Conservation (phyloP, 805 yeast genomes). For the Saccharomycopsis babjevae region DNA sequence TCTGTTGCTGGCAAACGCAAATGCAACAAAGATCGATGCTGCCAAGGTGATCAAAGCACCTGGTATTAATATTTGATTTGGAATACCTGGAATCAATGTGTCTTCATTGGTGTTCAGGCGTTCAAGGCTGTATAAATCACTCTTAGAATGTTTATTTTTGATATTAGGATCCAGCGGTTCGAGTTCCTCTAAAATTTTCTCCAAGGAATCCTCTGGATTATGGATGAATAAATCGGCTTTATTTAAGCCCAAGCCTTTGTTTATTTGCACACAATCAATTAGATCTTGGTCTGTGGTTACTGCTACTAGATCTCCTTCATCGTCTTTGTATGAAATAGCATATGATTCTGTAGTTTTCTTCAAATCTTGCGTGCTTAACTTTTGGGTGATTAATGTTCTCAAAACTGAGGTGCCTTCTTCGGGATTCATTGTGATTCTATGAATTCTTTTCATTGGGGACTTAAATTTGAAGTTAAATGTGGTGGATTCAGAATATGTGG, state of each 20-base stretch:
- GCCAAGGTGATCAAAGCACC: slow-evolving; percentile 54
- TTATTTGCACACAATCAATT: slow-evolving; percentile 56
- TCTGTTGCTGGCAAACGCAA: slow-evolving; percentile 34
- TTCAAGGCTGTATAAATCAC: not conserved
- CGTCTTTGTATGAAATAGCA: slow-evolving; percentile 72
- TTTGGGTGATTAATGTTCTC: slow-evolving; percentile 30
- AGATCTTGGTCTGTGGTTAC: slow-evolving; percentile 68
- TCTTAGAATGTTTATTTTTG: not conserved
- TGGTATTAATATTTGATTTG: slow-evolving; percentile 53
- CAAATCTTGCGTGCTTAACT: slow-evolving; percentile 30
- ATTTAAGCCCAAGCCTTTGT: slow-evolving; percentile 37
- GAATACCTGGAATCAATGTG: slow-evolving; percentile 38
- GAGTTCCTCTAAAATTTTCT: slow-evolving; percentile 13
- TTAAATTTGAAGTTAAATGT: slow-evolving; percentile 63
- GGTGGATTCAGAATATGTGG: slow-evolving; percentile 19
- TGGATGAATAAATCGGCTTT: slow-evolving; percentile 70
- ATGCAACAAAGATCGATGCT: slow-evolving; percentile 45
- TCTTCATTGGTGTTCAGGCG: not conserved
- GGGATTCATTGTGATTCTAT: slow-evolving; percentile 53
- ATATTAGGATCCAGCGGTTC: not conserved
- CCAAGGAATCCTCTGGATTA: slow-evolving; percentile 43
- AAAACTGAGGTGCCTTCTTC: slow-evolving; percentile 43
- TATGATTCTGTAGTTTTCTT: slow-evolving; percentile 24
- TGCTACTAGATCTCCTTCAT: slow-evolving; percentile 73
- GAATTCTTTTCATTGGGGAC: slow-evolving; percentile 62